Conservation (phyloP, 2,329 filamentous ascomycete species). For the Colletotrichum theobromicola region DNA sequence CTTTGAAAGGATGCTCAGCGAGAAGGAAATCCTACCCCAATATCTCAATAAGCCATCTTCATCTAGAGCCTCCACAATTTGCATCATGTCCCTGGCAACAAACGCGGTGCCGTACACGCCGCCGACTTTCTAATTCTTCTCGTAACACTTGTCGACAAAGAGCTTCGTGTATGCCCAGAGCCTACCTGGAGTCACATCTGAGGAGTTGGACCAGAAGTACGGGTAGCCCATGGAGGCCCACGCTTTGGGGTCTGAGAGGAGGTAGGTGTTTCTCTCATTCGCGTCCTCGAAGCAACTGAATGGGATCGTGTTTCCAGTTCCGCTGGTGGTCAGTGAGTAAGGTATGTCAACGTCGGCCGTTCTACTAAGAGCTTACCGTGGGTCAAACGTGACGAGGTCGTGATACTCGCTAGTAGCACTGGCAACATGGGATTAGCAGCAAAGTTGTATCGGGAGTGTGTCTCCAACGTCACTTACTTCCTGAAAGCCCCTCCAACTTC, state of each 20-base stretch:
- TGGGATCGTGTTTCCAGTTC: slow-evolving; percentile 29
- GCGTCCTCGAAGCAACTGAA: slow-evolving; percentile 27
- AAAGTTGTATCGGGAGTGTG: background rate
- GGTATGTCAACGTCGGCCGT: rapidly evolving
- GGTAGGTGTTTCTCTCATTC: background rate
- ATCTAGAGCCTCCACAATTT: slow-evolving; percentile 40
- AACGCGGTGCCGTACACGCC: slow-evolving; percentile 46
- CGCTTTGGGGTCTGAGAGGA: background rate
- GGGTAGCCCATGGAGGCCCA: background rate
- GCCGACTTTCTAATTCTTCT: slow-evolving; percentile 29
- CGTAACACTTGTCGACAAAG: slow-evolving; percentile 25
- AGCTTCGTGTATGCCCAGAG: slow-evolving; percentile 27
- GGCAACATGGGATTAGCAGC: background rate
- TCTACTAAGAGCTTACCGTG: slow-evolving; percentile 23
- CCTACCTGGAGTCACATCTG: slow-evolving; percentile 21
- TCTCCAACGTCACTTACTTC: background rate
- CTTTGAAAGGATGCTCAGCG: background rate
- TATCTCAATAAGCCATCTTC: slow-evolving; percentile 46
- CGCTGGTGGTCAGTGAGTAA: slow-evolving; percentile 19
- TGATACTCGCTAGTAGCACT: slow-evolving; percentile 28
- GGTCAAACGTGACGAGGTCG: slow-evolving; percentile 31
- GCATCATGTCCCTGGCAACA: slow-evolving; percentile 47
- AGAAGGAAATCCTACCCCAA: slow-evolving; percentile 34
- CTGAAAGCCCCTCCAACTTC: background rate
- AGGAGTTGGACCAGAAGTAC: background rate